Conservation (phyloP, 1,284 basidiomycete genomes). For the Heterobasidion annosum region DNA sequence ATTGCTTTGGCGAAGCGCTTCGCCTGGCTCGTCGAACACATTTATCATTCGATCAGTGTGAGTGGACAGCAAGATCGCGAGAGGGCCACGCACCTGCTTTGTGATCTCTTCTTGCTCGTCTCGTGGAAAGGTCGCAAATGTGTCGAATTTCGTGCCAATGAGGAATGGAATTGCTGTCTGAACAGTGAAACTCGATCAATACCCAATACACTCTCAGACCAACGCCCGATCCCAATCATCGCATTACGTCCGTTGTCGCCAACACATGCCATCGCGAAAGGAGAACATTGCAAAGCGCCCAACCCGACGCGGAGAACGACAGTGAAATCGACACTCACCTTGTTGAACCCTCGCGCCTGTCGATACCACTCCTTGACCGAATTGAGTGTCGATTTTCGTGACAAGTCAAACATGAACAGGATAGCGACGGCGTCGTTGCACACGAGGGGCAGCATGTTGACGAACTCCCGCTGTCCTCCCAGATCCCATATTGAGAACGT, state of each 20-base stretch:
- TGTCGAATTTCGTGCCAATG: slow-evolving; percentile 97
- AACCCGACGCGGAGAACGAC: too few relatives aligned
- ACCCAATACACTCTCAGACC: background rate
- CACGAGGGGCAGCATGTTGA: slow-evolving; percentile 97
- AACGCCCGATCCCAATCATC: background rate
- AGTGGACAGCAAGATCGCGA: slow-evolving; percentile 3
- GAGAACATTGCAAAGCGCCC: background rate
- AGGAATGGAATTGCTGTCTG: slow-evolving; percentile 94
- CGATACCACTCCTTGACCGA: slow-evolving; percentile 99
- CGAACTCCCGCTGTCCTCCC: slow-evolving; percentile 95
- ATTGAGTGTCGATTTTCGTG: slow-evolving; percentile 93
- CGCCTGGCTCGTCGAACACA: slow-evolving; percentile 32
- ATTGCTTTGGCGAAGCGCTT: slow-evolving; percentile 96
- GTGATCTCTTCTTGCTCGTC: slow-evolving; percentile 99
- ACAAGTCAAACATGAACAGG: slow-evolving; percentile 99
- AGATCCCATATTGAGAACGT: slow-evolving; percentile 99
- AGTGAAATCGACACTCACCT: slow-evolving; percentile 43
- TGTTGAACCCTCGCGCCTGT: slow-evolving; percentile 97
- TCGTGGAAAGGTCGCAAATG: slow-evolving; percentile 89
- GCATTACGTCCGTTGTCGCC: too few relatives aligned
- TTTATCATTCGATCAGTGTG: background rate
- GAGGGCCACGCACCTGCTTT: slow-evolving; percentile 47
- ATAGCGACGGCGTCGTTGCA: slow-evolving; percentile 99
- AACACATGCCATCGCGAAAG: background rate
- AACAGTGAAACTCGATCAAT: background rate